Evolutionary conservation across 1,284 basidiomycete genomes (phyloP), one percentile per base, ranked within the genome.

Genomic region (Cryptococcus sp.): DNA sequence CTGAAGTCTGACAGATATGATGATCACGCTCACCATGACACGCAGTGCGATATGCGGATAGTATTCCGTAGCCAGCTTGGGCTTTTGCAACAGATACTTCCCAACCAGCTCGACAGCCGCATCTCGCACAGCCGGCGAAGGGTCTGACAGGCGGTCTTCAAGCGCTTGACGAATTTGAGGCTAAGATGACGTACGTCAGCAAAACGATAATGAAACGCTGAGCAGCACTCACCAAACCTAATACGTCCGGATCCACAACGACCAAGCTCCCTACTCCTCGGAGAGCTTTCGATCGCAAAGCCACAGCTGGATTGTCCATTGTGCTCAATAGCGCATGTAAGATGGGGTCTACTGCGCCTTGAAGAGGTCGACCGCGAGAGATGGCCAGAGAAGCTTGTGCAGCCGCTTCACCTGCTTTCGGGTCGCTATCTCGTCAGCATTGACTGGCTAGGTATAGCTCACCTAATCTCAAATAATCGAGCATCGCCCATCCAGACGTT

Each of bases 61-160:
- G 78, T 97, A 96, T 63, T 90, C 85, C 3, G 85, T 84, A 0
- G 91, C 90, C 25, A 96, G 85, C 57, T 88, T 85, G 0, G 91
- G 90, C 3, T 88, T 87, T 58, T 91, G 88, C 25, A 94, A 85
- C 78, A 98, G 87, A 71, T 97, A 96, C 78, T 92, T 95, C 27
- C 95, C 93, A 58, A 99, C 90, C 50, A 99, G 81, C 62, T 96
- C 93, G 8, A 99, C 90, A 5, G 95, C 93, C 5, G 92, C 91
- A 76, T 99, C 96, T 39, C 95, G 88, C 19, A 99, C 96, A 25
- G 89, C 88, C 0, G 94, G 88, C 0, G 94, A 97, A 57, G 85
- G 88, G 70, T 99, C 95, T 3, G 89, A 81, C 19, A 99, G 83
- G 70, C 95, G 90, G 22, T 85, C 86, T 77, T 96, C 92, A 63